Percentiles rank a stretch among this genome's conserved stretches.
These are phyloP conservation scores for Clavispora vitiphila DNA, from an alignment of 805 yeast genomes.

Conservation along the genomic window DNA sequence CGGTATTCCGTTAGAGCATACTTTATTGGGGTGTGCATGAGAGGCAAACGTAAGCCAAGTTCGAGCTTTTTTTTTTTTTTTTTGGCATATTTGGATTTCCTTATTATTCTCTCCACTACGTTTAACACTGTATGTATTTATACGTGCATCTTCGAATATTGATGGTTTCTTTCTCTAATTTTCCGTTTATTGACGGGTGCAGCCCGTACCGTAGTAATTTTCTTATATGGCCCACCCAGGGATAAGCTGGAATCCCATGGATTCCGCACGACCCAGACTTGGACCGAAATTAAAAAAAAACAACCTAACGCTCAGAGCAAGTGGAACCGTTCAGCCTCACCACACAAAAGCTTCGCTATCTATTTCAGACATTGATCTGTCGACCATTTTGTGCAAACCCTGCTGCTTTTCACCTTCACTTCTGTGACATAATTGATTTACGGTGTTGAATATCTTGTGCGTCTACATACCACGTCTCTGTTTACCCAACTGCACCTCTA, in stretches of 20 bases:
- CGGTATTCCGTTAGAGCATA: background rate
- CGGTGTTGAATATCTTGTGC: background rate
- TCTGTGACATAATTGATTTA: background rate
- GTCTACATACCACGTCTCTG: background rate
- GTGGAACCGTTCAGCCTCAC: background rate
- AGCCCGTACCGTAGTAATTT: background rate
- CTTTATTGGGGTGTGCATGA: background rate
- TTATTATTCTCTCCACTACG: background rate
- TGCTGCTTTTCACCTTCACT: background rate
- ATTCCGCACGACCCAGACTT: background rate
- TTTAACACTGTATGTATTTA: background rate
- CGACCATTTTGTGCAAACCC: background rate
- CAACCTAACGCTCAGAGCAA: background rate
- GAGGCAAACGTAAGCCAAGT: background rate
- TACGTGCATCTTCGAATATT: background rate
- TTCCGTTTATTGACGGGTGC: background rate
- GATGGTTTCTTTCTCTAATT: background rate
- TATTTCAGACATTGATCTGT: background rate
- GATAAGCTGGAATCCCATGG: background rate
- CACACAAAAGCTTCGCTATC: background rate
- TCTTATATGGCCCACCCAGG: background rate
- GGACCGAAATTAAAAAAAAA: background rate
- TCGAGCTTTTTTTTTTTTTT: slow-evolving; percentile 1
- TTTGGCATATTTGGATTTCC: background rate
- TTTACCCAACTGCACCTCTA: background rate